Base-by-base conservation (phyloP, 208 protist species). In the Wallacemonas sp. region DNA sequence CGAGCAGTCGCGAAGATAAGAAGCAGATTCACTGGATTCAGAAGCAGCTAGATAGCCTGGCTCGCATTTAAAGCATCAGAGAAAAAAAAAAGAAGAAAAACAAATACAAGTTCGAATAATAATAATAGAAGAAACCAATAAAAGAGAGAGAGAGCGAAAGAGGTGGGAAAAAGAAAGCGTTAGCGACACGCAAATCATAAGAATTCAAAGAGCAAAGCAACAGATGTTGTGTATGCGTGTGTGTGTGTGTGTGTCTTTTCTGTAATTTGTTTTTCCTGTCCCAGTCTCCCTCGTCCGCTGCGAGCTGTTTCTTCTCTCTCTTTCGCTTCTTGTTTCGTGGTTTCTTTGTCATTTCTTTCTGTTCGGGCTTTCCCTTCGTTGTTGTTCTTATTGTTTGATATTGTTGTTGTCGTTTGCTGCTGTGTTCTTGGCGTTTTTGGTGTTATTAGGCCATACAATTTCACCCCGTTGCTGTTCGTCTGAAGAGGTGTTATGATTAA, bases 21-120 rank as follows among this genome's bases (percentile, higher is more conserved):
- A 83, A 90, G 47, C 80, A 91, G 45, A 60, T 92, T 33, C 45
- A 74, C 39, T 96, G 90, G 90, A 80, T 89, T 27, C 53, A 61
- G 30, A 79, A 65, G 26, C 80, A 92, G 56, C 77, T 96, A 1
- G 41, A 74, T 6, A 58, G 82, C 24, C 67, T 93, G 19, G 28
- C 84, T 45, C 58, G 47, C 15, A 61, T 66, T 12, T 86, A 73
- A 80, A 11, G 62, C 33, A 62, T 14, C 27, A 26, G 17, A 17
- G 36, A 51, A 3, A 24, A 3, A 42, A 47, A n/a, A 19, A 55
- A n/a, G 9, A 56, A 51, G 39, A 44, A 49, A 63, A 3, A 45
- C 26, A 33, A 44, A 63, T 26, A 21, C 24, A 21, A 21, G n/a
- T n/a, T n/a, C n/a, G n/a, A n/a, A n/a, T n/a, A n/a, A n/a, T n/a